phyloP scores from a whole-genome alignment of 495 filamentous ascomycete genomes.

The Penicillium coprophilum region DNA sequence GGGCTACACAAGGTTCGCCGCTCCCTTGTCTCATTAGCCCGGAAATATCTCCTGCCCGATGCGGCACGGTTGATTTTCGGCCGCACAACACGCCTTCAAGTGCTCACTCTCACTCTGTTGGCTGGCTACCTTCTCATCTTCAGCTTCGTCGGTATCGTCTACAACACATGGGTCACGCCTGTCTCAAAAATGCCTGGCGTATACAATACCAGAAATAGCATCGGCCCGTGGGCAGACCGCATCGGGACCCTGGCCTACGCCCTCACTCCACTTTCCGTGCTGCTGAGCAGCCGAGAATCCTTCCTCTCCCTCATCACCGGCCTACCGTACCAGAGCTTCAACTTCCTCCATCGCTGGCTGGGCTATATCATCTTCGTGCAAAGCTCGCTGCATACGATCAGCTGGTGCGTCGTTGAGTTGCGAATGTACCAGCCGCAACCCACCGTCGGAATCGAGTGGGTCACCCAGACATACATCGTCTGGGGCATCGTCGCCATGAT shows the following conservation, averaged over 20 bases:
- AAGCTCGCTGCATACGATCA: constrained; percentile 61
- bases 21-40: constrained; percentile 18
- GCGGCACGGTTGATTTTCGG: constrained; percentile 35
- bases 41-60: constrained; percentile 42
- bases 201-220: constrained; percentile 55
- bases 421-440: constrained; percentile 66
- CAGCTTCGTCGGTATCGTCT: constrained; percentile 60
- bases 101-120: constrained; percentile 51
- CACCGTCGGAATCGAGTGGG: constrained; percentile 46
- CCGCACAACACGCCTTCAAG: constrained; percentile 42
- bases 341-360: constrained; percentile 67
- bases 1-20: constrained; percentile 14
- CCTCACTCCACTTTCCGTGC: constrained; percentile 60
- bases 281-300: constrained; percentile 59
- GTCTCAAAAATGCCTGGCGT: constrained; percentile 45
- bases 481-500: constrained; percentile 65
- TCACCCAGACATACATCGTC: constrained; percentile 58
- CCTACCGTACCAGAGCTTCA: constrained; percentile 65
- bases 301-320: constrained; percentile 62
- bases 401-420: constrained; percentile 62
- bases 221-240: constrained; percentile 62
- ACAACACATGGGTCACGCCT: constrained; percentile 60
- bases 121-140: constrained; percentile 57
- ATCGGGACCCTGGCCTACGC: constrained; percentile 65
- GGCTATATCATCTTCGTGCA: constrained; percentile 65